Percentiles rank a stretch among this genome's conserved stretches.
Evolutionary conservation across 371 early-diverging fungal species (phyloP).

Genomic region (Chytridium lagenaria): DNA sequence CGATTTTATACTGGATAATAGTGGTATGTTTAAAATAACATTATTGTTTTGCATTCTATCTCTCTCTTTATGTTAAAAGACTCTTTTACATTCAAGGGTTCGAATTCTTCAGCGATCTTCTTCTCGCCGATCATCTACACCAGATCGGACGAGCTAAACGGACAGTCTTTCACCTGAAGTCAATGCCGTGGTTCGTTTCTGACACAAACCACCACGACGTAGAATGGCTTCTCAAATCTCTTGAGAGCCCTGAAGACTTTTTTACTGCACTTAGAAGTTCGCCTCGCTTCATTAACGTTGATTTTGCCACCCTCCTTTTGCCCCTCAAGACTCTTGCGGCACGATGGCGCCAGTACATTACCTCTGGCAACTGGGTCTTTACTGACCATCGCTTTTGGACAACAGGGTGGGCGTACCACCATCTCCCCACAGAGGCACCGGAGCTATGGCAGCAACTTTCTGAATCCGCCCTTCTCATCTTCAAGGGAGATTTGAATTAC

Average conservation of each 20-base stretch:
- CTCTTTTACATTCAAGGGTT: conserved; percentile 64
- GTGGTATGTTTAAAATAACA: conserved; percentile 18
- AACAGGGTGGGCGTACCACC: conserved; percentile 65
- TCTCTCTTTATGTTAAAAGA: background rate
- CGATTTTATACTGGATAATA: conserved; percentile 37
- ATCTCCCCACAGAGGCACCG: conserved; percentile 68
- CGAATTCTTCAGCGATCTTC: conserved; percentile 88
- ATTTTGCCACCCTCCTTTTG: background rate
- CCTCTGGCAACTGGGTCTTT: conserved; percentile 66
- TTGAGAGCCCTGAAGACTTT: conserved; percentile 43
- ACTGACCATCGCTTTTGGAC: conserved; percentile 82
- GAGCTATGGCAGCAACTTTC: conserved; percentile 64
- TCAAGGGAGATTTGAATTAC: conserved; percentile 97
- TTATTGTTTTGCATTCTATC: background rate
- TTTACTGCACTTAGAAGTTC: conserved; percentile 1
- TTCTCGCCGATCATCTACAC: conserved; percentile 85
- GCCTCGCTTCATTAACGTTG: background rate
- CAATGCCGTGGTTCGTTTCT: conserved; percentile 92
- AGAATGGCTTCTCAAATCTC: conserved; percentile 65
- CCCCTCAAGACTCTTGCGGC: conserved; percentile 50
- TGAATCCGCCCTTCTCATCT: conserved; percentile 74
- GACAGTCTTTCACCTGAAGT: conserved; percentile 85
- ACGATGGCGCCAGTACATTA: conserved; percentile 74
- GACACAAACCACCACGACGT: conserved; percentile 85
- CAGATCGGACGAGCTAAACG: conserved; percentile 68